phyloP scores from a whole-genome alignment of 129 eudicot genomes.

The Apium graveolens region DNA sequence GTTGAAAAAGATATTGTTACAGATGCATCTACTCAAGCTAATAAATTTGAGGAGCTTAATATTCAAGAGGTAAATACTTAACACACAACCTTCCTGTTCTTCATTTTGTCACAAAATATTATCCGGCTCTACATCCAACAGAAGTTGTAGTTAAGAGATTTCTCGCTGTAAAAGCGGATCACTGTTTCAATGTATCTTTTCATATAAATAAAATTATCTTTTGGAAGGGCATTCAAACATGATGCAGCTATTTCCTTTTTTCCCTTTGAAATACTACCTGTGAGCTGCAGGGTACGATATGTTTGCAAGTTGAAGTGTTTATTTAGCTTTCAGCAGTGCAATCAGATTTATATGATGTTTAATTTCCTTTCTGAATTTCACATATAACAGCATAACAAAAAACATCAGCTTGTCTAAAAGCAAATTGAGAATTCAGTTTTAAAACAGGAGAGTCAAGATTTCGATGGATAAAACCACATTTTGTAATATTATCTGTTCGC shows the following conservation, averaged over 20 bases:
- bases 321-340: not conserved
- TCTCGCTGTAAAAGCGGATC: conserved; percentile 3
- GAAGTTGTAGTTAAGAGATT: not conserved
- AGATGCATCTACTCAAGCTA: not conserved
- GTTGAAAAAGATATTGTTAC: conserved; percentile 14
- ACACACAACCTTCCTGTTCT: conserved; percentile 6
- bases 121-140: conserved; percentile 4
- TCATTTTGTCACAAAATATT: not conserved
- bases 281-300: not conserved
- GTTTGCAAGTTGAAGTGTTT: not conserved
- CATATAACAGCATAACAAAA: not conserved
- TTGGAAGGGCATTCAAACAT: not conserved
- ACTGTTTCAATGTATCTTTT: not conserved
- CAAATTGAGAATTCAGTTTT: not conserved
- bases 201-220: not conserved
- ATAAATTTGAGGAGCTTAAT: conserved; percentile 28
- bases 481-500: not conserved
- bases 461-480: not conserved
- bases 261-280: not conserved
- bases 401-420: not conserved
- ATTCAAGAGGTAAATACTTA: conserved; percentile 59
- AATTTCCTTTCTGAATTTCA: not conserved
- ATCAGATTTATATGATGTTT: not conserved
- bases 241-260: not conserved
- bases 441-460: not conserved